phyloP scores from a whole-genome alignment of 164 flowering plant species.

The Brasenia schreberi region DNA sequence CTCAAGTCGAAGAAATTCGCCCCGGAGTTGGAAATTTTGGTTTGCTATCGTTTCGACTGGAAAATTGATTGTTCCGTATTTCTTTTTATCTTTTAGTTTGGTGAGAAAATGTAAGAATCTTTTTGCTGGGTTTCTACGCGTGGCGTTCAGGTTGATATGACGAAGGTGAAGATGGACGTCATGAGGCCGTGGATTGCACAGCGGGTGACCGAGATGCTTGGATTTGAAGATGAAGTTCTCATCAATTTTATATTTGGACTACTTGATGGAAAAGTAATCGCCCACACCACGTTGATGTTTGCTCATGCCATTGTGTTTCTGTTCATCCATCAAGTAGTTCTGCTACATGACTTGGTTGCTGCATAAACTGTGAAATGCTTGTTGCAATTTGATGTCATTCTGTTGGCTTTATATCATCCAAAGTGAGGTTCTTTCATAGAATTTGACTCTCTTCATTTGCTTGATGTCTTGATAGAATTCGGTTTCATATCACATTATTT shows the following conservation, averaged over 20 bases:
- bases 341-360: too few relatives aligned
- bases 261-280: slow-evolving; percentile 65
- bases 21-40: slow-evolving; percentile 85
- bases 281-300: not conserved
- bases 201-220: slow-evolving; percentile 86
- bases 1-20: slow-evolving; percentile 91
- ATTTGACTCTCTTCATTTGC: too few relatives aligned
- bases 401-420: not conserved
- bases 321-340: too few relatives aligned
- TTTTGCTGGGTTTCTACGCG: not conserved
- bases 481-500: too few relatives aligned
- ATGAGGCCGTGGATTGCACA: slow-evolving; percentile 84
- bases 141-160: slow-evolving; percentile 60
- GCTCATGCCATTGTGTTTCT: not conserved
- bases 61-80: not conserved
- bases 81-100: slow-evolving; percentile 1
- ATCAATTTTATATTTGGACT: slow-evolving; percentile 84
- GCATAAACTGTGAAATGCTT: too few relatives aligned
- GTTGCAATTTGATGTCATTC: not conserved
- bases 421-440: too few relatives aligned
- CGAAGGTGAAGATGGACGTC: slow-evolving; percentile 88
- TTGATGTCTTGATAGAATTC: too few relatives aligned
- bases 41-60: slow-evolving; percentile 12
- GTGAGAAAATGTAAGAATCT: not conserved
- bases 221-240: slow-evolving; percentile 92